These are phyloP conservation scores for Pseudogymnoascus sp. DNA, from an alignment of 2,329 filamentous ascomycete genomes.

Conservation along the genomic window DNA sequence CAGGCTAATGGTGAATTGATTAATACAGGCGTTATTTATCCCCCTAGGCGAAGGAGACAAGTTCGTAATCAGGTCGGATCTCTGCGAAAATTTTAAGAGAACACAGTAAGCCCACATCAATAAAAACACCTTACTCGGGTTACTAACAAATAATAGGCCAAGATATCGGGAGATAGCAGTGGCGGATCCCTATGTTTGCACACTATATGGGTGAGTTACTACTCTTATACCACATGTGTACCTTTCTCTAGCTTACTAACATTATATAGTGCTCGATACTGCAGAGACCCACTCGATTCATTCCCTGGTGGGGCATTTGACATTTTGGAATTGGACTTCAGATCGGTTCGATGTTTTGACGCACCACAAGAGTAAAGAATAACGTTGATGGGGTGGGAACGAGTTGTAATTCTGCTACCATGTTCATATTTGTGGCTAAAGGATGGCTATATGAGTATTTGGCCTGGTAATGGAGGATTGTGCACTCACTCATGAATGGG, in stretches of 20 bases:
- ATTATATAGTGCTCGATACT: not conserved
- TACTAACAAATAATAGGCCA: not conserved
- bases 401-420: not conserved
- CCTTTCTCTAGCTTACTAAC: not conserved
- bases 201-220: not conserved
- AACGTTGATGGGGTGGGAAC: not conserved
- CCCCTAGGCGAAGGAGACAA: not conserved
- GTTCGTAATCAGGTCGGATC: not conserved
- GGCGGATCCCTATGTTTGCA: not conserved
- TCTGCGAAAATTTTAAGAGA: not conserved
- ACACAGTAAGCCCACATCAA: not conserved
- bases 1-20: not conserved
- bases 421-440: not conserved
- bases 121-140: not conserved
- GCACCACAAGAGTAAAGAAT: not conserved
- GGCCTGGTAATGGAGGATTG: not conserved
- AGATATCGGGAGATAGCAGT: not conserved
- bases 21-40: not conserved
- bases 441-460: not conserved
- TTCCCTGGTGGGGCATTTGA: not conserved
- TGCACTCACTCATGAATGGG: not conserved
- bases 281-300: not conserved
- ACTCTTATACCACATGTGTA: not conserved
- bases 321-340: not conserved
- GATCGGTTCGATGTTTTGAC: not conserved